phyloP scores from a whole-genome alignment of 148 eudicot species.

The Cornus controversa region DNA sequence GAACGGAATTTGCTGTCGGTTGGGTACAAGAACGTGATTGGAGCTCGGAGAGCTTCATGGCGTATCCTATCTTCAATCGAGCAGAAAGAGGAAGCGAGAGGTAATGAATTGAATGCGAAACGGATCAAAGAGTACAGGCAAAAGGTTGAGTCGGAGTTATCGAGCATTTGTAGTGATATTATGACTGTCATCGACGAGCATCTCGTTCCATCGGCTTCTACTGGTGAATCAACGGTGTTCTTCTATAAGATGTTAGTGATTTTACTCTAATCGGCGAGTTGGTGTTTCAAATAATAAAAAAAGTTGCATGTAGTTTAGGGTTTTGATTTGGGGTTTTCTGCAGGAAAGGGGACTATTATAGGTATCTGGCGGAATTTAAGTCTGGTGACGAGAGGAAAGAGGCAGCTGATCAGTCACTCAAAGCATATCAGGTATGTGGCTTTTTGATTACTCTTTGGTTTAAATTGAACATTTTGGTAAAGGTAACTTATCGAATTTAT shows the following conservation, averaged over 20 bases:
- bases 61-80: slow-evolving; percentile 54
- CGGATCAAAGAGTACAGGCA: slow-evolving; percentile 47
- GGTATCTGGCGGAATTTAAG: slow-evolving; percentile 45
- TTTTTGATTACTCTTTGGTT: not conserved
- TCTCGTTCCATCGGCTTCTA: slow-evolving; percentile 46
- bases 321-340: slow-evolving; percentile 5
- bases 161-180: slow-evolving; percentile 50
- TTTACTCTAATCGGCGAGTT: not conserved
- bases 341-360: slow-evolving; percentile 52
- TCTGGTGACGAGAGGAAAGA: slow-evolving; percentile 34
- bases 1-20: slow-evolving; percentile 63
- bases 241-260: slow-evolving; percentile 57
- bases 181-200: slow-evolving; percentile 54
- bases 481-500: too few relatives aligned
- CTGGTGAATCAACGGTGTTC: slow-evolving; percentile 64
- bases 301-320: not conserved
- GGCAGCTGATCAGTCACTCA: slow-evolving; percentile 40
- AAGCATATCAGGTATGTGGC: slow-evolving; percentile 38
- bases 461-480: too few relatives aligned
- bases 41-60: slow-evolving; percentile 55
- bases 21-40: slow-evolving; percentile 57
- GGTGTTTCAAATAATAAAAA: not conserved
- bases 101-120: slow-evolving; percentile 52
- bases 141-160: slow-evolving; percentile 55
- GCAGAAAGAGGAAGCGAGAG: slow-evolving; percentile 54